Conservation (phyloP, 2,329 filamentous ascomycete genomes). For the Cryphonectria carpinicola region DNA sequence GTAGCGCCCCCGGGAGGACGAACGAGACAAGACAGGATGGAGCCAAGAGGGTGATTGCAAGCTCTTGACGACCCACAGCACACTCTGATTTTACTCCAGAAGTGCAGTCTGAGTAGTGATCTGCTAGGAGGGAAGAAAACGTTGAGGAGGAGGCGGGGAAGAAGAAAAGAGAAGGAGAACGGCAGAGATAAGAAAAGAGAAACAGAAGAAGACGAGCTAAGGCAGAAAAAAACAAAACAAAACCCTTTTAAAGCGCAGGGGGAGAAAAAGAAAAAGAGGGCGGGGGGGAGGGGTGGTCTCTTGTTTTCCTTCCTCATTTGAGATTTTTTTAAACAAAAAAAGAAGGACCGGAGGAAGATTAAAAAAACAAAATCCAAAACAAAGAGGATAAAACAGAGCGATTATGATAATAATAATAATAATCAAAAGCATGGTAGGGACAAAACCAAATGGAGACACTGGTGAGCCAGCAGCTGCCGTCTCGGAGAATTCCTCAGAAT, state of each 20-base stretch:
- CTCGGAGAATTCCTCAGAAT: background rate
- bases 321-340: background rate
- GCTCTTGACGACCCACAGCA: constrained; percentile 1
- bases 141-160: background rate
- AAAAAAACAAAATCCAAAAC: background rate
- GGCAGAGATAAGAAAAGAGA: background rate
- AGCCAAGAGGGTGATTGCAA: constrained; percentile 1
- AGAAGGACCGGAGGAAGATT: background rate
- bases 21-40: constrained; percentile 9
- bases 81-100: background rate
- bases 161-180: background rate
- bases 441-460: background rate
- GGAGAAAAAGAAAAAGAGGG: too few species aligned
- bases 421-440: background rate
- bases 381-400: background rate
- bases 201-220: background rate
- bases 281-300: too few species aligned
- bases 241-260: too few species aligned
- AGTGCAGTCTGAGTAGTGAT: background rate
- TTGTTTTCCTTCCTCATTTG: background rate
- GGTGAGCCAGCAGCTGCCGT: background rate
- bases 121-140: background rate
- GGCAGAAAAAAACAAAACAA: background rate
- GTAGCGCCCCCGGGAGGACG: constrained; percentile 11
- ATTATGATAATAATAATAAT: background rate